Evolutionary conservation across 768 basidiomycete genomes (phyloP).

Genomic region (Leucocoprinus leucothites): DNA sequence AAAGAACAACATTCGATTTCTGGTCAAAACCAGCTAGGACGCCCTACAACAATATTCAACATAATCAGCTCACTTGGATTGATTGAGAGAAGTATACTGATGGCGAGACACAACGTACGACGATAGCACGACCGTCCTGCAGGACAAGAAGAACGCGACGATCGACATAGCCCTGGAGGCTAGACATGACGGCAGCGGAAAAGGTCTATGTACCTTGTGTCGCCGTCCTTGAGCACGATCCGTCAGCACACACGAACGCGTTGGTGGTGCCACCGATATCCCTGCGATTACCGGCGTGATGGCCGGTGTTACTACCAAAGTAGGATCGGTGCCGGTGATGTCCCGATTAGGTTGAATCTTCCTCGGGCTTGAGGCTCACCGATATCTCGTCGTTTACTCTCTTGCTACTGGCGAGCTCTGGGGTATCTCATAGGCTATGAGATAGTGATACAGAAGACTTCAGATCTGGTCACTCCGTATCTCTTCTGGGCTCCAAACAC

Average conservation of each 20-base stretch:
- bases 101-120: constrained; percentile 61
- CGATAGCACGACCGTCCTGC: constrained; percentile 93
- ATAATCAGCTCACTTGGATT: background rate
- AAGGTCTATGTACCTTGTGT: background rate
- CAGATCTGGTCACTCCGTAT: no score
- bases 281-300: background rate
- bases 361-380: no score
- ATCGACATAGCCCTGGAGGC: constrained; percentile 90
- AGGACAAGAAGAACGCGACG: constrained; percentile 90
- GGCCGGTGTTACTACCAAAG: background rate
- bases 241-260: background rate
- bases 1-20: constrained; percentile 93
- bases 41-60: constrained; percentile 50
- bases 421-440: no score
- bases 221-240: constrained; percentile 9
- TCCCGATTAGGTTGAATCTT: no score
- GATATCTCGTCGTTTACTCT: no score
- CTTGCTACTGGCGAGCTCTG: no score
- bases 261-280: background rate
- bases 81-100: no score
- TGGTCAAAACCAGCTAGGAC: constrained; percentile 91
- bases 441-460: no score
- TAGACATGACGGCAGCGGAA: constrained; percentile 58
- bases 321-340: background rate
- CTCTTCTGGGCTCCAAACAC: no score